Evolutionary conservation across 2,329 filamentous ascomycete species (phyloP).

Genomic region (Pseudogymnoascus sp.): DNA sequence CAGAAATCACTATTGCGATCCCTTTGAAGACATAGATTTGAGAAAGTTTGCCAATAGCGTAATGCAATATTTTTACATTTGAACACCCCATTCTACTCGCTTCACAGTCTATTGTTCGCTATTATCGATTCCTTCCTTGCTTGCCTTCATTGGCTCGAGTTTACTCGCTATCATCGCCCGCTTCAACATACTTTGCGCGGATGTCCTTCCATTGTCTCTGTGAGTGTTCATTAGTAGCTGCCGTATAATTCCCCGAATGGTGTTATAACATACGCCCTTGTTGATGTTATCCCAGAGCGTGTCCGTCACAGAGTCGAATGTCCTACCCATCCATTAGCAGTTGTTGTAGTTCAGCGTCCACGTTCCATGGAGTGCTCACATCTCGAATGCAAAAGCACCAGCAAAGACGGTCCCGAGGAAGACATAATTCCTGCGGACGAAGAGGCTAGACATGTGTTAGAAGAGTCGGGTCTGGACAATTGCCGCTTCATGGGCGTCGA

Average conservation of each 20-base stretch:
- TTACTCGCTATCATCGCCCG: slow-evolving; percentile 43
- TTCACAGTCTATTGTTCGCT: slow-evolving; percentile 9
- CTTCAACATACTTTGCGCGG: slow-evolving; percentile 75
- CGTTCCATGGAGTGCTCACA: slow-evolving; percentile 53
- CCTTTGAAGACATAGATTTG: background rate
- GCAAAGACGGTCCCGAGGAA: slow-evolving; percentile 84
- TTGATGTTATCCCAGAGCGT: slow-evolving; percentile 86
- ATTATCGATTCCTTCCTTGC: slow-evolving; percentile 9
- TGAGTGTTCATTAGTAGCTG: slow-evolving; percentile 27
- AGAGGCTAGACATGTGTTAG: slow-evolving; percentile 46
- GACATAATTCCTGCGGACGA: slow-evolving; percentile 79
- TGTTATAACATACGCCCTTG: slow-evolving; percentile 65
- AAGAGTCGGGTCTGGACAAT: background rate
- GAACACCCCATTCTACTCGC: slow-evolving; percentile 6
- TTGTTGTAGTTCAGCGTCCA: background rate
- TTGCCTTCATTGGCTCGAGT: background rate
- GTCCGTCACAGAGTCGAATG: slow-evolving; percentile 74
- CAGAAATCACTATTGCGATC: background rate
- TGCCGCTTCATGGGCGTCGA: slow-evolving; percentile 9
- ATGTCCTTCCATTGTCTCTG: slow-evolving; percentile 99
- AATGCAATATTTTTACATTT: slow-evolving; percentile 11
- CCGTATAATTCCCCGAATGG: background rate
- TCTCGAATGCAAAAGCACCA: slow-evolving; percentile 81
- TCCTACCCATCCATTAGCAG: slow-evolving; percentile 40
- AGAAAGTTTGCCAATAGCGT: slow-evolving; percentile 8